Evolutionary conservation across 2,329 filamentous ascomycete genomes (phyloP), one percentile per base, ranked within the genome.

Genomic region (Phialophora tarda): DNA sequence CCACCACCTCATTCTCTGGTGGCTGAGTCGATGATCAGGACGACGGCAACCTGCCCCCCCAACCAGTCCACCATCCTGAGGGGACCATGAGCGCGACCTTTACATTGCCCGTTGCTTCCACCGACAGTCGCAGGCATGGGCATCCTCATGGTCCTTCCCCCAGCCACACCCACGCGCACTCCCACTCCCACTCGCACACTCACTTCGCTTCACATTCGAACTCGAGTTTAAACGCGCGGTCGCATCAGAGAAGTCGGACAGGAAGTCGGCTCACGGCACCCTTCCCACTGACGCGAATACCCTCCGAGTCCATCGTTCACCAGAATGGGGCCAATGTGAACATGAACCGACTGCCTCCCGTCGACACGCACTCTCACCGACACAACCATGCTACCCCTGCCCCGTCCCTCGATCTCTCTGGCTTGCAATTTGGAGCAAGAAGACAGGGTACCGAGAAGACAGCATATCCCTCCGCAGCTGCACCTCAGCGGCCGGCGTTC

Each of bases 171-270:
- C 75, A 77, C 24, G 73, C 75, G 57, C 77, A 77, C 26, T 73
- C 75, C 55, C 77, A 78, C 64, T 77, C 77, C 1, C 62, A 64
- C 47, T 69, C 63, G 53, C 69, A 74, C 59, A 61, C 68, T 11
- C 72, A 34, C 32, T 34, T 34, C 32, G 10, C 72, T 64, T 69
- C 73, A 17, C 74, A 72, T 58, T 75, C 76, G 21, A 74, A 77
- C 17, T 72, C 75, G 60, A 77, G 78, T 64, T 75, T 77, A 2
- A 77, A 80, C 59, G 73, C 76, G 34, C 62, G 67, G 38, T 71
- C 66, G 54, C 71, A 75, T 56, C 62, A 64, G 60, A 55, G 62
- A 57, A 59, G 63, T 44, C 69, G 68, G 23, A 68, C 66, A n/a
- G 64, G 64, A 24, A 69, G 62, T 50, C 69, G 70, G n/a, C 66